phyloP scores from a whole-genome alignment of 306 rosid species.

The Pyrus communis region DNA sequence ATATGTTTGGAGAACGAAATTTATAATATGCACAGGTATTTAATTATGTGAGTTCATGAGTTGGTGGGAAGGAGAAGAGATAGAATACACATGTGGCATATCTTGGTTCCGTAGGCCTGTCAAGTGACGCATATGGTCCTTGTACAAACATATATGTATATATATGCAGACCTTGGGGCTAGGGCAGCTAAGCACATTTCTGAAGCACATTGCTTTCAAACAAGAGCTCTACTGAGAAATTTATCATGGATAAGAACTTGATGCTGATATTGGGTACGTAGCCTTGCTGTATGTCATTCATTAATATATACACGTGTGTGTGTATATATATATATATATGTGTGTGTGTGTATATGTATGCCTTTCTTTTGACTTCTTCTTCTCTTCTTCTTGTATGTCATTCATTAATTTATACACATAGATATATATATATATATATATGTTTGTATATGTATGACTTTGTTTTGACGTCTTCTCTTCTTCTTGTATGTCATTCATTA shows the following conservation, averaged over 20 bases:
- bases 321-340: no score
- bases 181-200: background rate
- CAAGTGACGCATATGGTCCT: background rate
- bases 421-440: no score
- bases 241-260: background rate
- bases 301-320: background rate
- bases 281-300: background rate
- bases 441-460: no score
- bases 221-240: background rate
- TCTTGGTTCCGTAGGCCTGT: background rate
- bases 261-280: background rate
- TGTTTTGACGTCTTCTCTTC: no score
- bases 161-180: background rate
- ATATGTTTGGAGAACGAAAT: background rate
- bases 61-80: background rate
- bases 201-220: background rate
- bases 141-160: background rate
- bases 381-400: no score
- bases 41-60: background rate
- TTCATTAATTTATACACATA: no score
- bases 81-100: background rate
- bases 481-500: background rate
- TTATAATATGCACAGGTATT: background rate
- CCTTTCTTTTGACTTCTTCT: no score
- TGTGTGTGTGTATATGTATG: no score